Conservation (phyloP, 306 rosid genomes). For the Rosa multiflora region DNA sequence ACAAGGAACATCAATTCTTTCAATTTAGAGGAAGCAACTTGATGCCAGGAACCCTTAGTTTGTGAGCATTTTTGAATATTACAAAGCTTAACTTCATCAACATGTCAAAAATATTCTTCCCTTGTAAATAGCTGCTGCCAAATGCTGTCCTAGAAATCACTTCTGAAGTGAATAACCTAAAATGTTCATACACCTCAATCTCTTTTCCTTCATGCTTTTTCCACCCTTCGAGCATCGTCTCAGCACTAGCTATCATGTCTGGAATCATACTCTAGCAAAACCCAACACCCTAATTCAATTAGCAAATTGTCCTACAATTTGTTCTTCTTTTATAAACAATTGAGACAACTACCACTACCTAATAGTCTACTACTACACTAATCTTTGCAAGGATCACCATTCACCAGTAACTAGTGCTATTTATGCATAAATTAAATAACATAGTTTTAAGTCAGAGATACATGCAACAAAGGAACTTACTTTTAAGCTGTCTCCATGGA, state of each 20-base stretch:
- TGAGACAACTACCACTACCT: not conserved
- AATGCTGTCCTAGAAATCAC: slow-evolving; percentile 29
- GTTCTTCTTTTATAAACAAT: not conserved
- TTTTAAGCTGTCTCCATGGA: slow-evolving; percentile 28
- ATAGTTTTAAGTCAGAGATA: not conserved
- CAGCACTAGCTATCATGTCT: slow-evolving; percentile 19
- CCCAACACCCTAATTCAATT: not conserved
- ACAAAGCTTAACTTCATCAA: slow-evolving; percentile 19
- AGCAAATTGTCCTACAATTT: no score
- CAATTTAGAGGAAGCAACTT: slow-evolving; percentile 2
- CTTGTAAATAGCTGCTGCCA: slow-evolving; percentile 31
- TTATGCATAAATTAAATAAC: not conserved
- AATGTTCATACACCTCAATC: slow-evolving; percentile 28
- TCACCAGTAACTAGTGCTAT: not conserved
- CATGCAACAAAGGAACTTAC: not conserved
- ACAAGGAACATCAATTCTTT: not conserved
- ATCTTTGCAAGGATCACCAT: not conserved
- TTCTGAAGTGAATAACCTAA: slow-evolving; percentile 27
- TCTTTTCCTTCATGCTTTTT: slow-evolving; percentile 25
- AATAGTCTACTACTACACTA: not conserved
- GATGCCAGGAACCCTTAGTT: slow-evolving; percentile 14
- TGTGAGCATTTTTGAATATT: not conserved
- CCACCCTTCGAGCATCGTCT: slow-evolving; percentile 30
- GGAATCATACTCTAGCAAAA: slow-evolving; percentile 23
- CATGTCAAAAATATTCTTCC: slow-evolving; percentile 28